Percentiles rank a stretch among this genome's conserved stretches.
Evolutionary conservation across 2,329 filamentous ascomycete species (phyloP).

Genomic region (Drechslerella coelobrocha): DNA sequence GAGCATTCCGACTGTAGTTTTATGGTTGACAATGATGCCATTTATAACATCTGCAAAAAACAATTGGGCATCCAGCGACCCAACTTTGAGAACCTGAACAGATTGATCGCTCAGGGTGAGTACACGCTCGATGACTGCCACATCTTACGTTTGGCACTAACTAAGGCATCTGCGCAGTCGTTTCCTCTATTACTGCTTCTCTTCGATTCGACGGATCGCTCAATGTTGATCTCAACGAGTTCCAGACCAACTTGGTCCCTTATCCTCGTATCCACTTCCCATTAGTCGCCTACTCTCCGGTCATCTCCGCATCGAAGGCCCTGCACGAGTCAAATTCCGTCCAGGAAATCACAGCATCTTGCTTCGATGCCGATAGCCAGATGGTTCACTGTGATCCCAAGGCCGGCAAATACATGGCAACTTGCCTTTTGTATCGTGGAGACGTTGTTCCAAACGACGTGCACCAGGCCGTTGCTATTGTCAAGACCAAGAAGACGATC

Average conservation of each 20-base stretch:
- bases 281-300: conserved; percentile 92
- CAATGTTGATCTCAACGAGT: conserved; percentile 99
- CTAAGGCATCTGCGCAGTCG: conserved; percentile 68
- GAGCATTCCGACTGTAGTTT: conserved; percentile 99
- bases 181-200: conserved; percentile 97
- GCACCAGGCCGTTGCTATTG: conserved; percentile 86
- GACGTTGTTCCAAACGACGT: conserved; percentile 97
- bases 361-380: conserved; percentile 99
- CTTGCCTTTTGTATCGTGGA: conserved; percentile 95
- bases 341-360: conserved; percentile 97
- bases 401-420: conserved; percentile 99
- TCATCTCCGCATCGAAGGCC: conserved; percentile 93
- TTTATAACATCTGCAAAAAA: conserved; percentile 98
- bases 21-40: conserved; percentile 99
- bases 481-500: conserved; percentile 99
- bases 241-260: conserved; percentile 99
- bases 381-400: conserved; percentile 99
- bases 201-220: conserved; percentile 98
- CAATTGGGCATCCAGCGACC: conserved; percentile 97
- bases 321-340: conserved; percentile 98
- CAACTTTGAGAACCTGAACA: conserved; percentile 98
- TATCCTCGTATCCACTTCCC: conserved; percentile 99
- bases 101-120: conserved; percentile 90
- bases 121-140: not conserved
- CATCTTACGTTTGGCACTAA: not conserved